Conservation (phyloP, 345 rosid species). For the Murraya koenigii region DNA sequence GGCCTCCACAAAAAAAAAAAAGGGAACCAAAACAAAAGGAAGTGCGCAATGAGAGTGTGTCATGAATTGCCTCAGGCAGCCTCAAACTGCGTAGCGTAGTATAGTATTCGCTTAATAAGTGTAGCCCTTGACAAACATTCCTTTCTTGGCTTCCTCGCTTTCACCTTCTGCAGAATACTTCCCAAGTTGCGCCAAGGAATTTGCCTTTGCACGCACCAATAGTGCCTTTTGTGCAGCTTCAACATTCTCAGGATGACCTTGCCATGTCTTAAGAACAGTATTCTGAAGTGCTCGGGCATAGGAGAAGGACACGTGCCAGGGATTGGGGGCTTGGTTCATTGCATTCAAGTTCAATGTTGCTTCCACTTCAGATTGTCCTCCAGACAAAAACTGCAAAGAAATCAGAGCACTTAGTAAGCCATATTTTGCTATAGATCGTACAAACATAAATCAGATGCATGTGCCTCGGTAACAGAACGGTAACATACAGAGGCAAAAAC, state of each 20-base stretch:
- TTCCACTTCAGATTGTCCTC: slow-evolving; percentile 95
- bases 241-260: slow-evolving; percentile 75
- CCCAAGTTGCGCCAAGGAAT: slow-evolving; percentile 94
- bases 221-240: slow-evolving; percentile 86
- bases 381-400: slow-evolving; percentile 76
- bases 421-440: neutral
- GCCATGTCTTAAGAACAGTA: slow-evolving; percentile 94
- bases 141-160: slow-evolving; percentile 87
- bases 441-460: neutral
- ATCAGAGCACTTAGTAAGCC: neutral
- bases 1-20: neutral
- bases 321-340: slow-evolving; percentile 97
- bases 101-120: slow-evolving; percentile 61
- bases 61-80: neutral
- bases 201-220: slow-evolving; percentile 91
- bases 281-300: slow-evolving; percentile 97
- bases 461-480: neutral
- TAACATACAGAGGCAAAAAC: neutral
- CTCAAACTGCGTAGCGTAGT: neutral
- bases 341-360: slow-evolving; percentile 93
- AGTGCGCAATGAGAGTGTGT: neutral
- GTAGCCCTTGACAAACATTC: slow-evolving; percentile 97
- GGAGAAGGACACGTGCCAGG: slow-evolving; percentile 99
- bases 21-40: neutral
- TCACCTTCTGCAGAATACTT: slow-evolving; percentile 83